Evolutionary conservation across 768 basidiomycete species (phyloP), one percentile per base, ranked within the genome.

Genomic region (Leccinum truebloodii): DNA sequence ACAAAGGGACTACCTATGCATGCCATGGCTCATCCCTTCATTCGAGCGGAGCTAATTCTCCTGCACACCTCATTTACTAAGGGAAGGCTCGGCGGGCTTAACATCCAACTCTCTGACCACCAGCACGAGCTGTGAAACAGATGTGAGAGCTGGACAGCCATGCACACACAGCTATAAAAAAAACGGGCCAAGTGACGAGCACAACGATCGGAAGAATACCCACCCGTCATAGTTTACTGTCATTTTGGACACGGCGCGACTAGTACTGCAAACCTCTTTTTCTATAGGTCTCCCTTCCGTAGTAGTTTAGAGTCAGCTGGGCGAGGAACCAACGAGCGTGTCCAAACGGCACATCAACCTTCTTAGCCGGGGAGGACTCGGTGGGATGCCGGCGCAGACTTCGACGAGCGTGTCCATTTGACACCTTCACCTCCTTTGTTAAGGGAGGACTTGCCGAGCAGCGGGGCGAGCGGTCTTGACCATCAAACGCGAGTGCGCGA

Each of bases 371-470:
- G 28, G 28, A 26, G 26, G 26, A 26, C 26, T 26, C 26, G 26
- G 26, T n/a, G 26, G 26, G 26, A 26, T 1, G 26, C 26, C 26
- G 6, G 6, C 26, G 26, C 26, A 26, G 26, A 26, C 26, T 26
- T 6, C 6, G 26, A 26, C 26, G 26, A 26, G 26, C 26, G 0
- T 26, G 26, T 26, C 52, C 26, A 58, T 0, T 24, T 3, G 32
- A 32, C 32, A 32, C 32, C 32, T 32, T 32, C 32, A 32, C 55
- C 55, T 61, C 60, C 60, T 61, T 61, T 57, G 60, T 51, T 22
- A 60, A 52, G 55, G 59, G 55, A 60, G 41, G 41, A 18, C 59
- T 52, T 48, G 22, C 12, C 18, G 24, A 57, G 55, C 50, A 8
- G 51, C 26, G 30, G 55, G 51, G 30, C n/a, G 51, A 52, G n/a